Base-by-base conservation (phyloP, 208 protist species). In the Porcisia deanei region DNA sequence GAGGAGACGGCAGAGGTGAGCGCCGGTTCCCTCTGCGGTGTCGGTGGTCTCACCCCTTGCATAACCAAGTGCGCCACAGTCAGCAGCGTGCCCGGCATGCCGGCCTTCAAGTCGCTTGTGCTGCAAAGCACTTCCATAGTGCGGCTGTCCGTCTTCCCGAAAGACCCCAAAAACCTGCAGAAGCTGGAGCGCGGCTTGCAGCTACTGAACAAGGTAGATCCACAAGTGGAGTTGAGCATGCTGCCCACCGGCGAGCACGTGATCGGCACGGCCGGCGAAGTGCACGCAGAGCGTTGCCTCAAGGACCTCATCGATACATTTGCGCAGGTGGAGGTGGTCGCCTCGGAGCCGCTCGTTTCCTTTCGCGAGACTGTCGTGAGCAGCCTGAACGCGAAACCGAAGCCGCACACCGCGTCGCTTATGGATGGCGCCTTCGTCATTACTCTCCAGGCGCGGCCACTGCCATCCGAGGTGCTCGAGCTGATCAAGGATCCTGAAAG, bases 281-380 rank as follows among this genome's bases (percentile, higher is more conserved):
- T 99, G n/a, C 98, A 99, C 81, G 88, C 99, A 45, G 97, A 99
- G 80, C 85, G 96, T 10, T 99, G 98, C 83, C 68, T 99, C 70
- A 94, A 96, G 59, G 98, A 99, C 73, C 84, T 97, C 58, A 77
- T 98, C 53, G 92, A 96, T 74, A 91, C 92, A 41, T 98, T 97
- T 76, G 92, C 95, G 7, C 83, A 89, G 39, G 87, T 97, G 39
- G 92, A 97, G 64, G 71, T 98, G 45, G 79, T 86, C 14, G 86
- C 85, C 25, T 97, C 92, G 6, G 92, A 97, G 76, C 95, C 96
- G 14, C 65, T 98, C 57, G 93, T 98, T 2, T 93, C 92, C 3
- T 96, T 98, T 53, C 91, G 88, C 49, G 94, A 98, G 76, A 93
- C 91, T 55, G 88, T 98, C 61, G 77, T 86, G 54, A 80, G 79